These are phyloP conservation scores for Prunus mume DNA, from an alignment of 306 rosid genomes.

Conservation along the genomic window DNA sequence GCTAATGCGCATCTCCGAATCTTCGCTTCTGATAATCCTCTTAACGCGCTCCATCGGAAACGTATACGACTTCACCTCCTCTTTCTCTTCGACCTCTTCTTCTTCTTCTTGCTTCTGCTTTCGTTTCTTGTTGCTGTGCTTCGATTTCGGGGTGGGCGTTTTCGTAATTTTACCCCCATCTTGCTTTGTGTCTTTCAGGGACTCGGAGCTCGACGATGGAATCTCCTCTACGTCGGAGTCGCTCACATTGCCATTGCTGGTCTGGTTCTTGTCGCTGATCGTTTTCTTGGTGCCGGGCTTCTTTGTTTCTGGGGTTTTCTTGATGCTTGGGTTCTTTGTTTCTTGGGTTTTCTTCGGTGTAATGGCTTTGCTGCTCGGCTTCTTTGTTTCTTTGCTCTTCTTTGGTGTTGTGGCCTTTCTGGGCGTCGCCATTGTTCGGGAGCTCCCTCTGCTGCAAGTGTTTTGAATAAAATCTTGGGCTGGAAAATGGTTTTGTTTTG, in stretches of 20 bases:
- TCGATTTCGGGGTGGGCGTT: conserved; percentile 24
- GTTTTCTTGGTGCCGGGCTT: conserved; percentile 14
- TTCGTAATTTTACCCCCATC: conserved; percentile 24
- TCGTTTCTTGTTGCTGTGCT: conserved; percentile 22
- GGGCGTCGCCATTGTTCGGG: conserved; percentile 62
- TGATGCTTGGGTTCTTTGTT: neutral
- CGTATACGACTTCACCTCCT: conserved; percentile 36
- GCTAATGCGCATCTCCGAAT: conserved; percentile 49
- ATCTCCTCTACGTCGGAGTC: neutral
- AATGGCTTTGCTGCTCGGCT: conserved; percentile 18
- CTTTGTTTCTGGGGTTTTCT: neutral
- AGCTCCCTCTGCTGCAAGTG: neutral
- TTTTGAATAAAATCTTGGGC: neutral
- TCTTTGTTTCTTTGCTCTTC: conserved; percentile 31
- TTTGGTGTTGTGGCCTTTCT: conserved; percentile 34
- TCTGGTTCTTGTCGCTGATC: conserved; percentile 17
- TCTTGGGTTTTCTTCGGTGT: conserved; percentile 5
- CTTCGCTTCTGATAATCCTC: conserved; percentile 56
- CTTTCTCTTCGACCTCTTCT: conserved; percentile 27
- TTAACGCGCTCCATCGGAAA: conserved; percentile 80
- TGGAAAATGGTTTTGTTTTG: neutral
- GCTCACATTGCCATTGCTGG: conserved; percentile 42
- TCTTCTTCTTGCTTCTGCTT: conserved; percentile 22
- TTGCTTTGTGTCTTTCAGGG: conserved; percentile 19
- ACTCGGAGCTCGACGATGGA: conserved; percentile 36